phyloP scores from a whole-genome alignment of 2,329 filamentous ascomycete genomes.

The Emericellopsis cladophorae region DNA sequence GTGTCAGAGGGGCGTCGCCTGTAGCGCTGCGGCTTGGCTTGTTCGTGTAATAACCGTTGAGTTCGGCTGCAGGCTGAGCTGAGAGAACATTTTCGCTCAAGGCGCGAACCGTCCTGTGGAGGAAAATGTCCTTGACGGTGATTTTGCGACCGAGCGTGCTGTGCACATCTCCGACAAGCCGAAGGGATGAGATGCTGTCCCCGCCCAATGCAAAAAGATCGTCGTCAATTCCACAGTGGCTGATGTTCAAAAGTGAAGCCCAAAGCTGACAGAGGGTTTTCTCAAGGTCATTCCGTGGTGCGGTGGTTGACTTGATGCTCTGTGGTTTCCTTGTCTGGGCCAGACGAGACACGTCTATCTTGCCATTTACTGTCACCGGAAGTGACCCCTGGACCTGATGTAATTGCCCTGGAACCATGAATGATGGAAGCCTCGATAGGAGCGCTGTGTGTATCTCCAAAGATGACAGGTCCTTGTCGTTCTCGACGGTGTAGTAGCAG shows the following conservation, averaged over 20 bases:
- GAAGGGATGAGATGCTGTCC: not conserved
- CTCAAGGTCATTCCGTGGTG: not conserved
- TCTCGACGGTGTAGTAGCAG: not conserved
- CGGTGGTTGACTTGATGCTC: too few species aligned
- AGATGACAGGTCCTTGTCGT: not conserved
- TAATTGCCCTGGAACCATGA: not conserved
- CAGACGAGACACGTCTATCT: not conserved
- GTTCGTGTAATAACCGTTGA: too few species aligned
- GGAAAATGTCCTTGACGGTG: slow-evolving; percentile 2
- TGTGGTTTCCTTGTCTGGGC: not conserved
- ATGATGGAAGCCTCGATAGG: too few species aligned
- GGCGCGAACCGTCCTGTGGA: not conserved
- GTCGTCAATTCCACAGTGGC: not conserved
- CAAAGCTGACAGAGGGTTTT: not conserved
- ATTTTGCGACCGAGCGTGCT: slow-evolving; percentile 1
- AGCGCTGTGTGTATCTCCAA: not conserved
- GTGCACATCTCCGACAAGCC: not conserved
- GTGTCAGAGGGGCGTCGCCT: not conserved
- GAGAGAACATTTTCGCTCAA: not conserved
- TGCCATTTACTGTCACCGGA: not conserved
- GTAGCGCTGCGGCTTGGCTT: not conserved
- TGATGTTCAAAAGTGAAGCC: not conserved
- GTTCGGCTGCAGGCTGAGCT: not conserved
- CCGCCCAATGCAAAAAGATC: not conserved
- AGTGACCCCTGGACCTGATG: not conserved